Conservation (phyloP, 768 basidiomycete genomes). For the Asterophora lycoperdoides region DNA sequence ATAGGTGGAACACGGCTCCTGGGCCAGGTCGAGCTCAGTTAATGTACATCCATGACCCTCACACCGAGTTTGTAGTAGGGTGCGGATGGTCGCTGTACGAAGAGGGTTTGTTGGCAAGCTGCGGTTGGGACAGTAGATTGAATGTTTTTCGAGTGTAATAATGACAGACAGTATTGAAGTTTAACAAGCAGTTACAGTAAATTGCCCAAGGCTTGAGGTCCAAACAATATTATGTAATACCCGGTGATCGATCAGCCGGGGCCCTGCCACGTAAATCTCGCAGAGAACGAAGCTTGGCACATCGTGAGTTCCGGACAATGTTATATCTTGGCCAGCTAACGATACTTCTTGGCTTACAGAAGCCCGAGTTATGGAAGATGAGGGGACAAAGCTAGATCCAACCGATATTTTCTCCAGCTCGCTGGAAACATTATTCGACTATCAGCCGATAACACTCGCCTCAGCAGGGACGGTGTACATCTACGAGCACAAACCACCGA, state of each 20-base stretch:
- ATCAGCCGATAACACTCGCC: constrained; percentile 56
- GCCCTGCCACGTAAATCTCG: too few species aligned
- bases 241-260: not conserved
- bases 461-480: constrained; percentile 50
- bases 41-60: constrained; percentile 73
- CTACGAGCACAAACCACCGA: constrained; percentile 29
- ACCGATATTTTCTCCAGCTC: constrained; percentile 70
- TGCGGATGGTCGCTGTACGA: constrained; percentile 92
- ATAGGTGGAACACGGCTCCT: constrained; percentile 73
- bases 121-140: constrained; percentile 87
- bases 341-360: not conserved
- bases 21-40: constrained; percentile 46
- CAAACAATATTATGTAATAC: constrained; percentile 10
- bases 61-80: constrained; percentile 94
- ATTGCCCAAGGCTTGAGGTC: constrained; percentile 10
- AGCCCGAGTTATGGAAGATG: constrained; percentile 11
- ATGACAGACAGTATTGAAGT: too few species aligned
- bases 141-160: constrained; percentile 62
- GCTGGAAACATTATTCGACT: constrained; percentile 57
- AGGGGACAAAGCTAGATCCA: constrained; percentile 30
- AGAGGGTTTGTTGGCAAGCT: constrained; percentile 81
- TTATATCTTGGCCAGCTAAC: not conserved
- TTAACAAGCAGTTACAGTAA: too few species aligned
- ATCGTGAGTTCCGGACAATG: constrained; percentile 1
- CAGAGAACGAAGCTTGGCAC: constrained; percentile 1